phyloP scores from a whole-genome alignment of 257 asterid genomes.

The Nicotiana obtusifolia region DNA sequence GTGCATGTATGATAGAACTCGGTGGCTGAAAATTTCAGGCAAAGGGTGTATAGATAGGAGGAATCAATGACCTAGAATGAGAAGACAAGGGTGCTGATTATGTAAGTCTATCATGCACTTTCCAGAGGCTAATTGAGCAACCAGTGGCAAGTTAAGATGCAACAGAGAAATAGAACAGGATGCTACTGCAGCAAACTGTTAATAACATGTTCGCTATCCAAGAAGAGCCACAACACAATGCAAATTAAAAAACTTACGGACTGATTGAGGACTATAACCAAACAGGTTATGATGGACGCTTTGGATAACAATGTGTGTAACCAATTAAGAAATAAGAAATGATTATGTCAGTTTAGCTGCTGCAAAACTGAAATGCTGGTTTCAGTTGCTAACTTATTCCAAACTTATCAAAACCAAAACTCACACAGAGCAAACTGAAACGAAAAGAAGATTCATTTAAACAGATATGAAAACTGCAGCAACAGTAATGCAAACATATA shows the following conservation, averaged over 20 bases:
- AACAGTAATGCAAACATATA: background rate
- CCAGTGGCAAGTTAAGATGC: background rate
- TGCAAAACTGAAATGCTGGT: background rate
- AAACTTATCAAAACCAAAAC: background rate
- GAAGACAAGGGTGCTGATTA: background rate
- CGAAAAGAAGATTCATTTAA: background rate
- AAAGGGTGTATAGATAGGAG: background rate
- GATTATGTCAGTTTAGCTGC: background rate
- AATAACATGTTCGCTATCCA: background rate
- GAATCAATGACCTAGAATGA: background rate
- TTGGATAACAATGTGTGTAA: background rate
- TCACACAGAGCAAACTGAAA: background rate
- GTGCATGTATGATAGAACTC: background rate
- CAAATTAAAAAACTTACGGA: background rate
- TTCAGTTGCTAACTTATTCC: constrained; percentile 3
- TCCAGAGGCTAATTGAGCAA: background rate
- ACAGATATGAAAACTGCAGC: background rate
- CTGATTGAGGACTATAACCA: background rate
- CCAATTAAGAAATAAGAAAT: background rate
- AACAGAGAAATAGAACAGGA: background rate
- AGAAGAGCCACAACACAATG: background rate
- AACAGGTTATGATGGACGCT: background rate
- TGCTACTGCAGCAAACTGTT: background rate
- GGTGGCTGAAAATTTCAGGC: background rate
- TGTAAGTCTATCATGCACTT: constrained; percentile 3